A percentile compares a stretch with the other conserved stretches of the same genome.
Evolutionary conservation across 2,329 filamentous ascomycete genomes (phyloP).

Genomic region (Phaeomoniella chlamydospora): DNA sequence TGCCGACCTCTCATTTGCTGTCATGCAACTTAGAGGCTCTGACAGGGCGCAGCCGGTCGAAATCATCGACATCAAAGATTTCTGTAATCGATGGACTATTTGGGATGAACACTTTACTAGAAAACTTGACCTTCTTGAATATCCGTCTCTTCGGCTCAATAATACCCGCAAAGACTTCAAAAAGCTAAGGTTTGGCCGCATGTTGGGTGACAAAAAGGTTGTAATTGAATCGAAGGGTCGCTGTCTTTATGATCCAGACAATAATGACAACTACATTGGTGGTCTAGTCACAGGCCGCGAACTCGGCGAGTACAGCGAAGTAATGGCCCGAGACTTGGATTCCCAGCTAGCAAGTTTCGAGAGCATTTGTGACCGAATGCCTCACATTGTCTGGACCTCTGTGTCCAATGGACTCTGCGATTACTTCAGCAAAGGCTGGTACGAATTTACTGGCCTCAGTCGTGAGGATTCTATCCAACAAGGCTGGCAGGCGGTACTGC

Average conservation of each 20-base stretch:
- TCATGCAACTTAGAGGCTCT: neutral
- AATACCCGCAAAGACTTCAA: neutral
- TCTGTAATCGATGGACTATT: neutral
- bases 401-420: neutral
- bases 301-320: neutral
- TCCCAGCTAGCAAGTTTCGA: neutral
- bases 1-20: neutral
- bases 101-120: neutral
- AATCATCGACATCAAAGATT: neutral
- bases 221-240: neutral
- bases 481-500: neutral
- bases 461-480: neutral
- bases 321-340: neutral
- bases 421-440: neutral
- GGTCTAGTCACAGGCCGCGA: neutral
- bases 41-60: neutral
- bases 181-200: neutral
- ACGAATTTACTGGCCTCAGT: neutral
- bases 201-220: neutral
- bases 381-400: neutral
- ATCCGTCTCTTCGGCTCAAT: neutral
- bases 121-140: neutral
- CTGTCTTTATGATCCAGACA: neutral
- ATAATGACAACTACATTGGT: neutral
- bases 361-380: neutral